Conservation (phyloP, 73 alveolate species). For the Blepharisma stoltei region DNA sequence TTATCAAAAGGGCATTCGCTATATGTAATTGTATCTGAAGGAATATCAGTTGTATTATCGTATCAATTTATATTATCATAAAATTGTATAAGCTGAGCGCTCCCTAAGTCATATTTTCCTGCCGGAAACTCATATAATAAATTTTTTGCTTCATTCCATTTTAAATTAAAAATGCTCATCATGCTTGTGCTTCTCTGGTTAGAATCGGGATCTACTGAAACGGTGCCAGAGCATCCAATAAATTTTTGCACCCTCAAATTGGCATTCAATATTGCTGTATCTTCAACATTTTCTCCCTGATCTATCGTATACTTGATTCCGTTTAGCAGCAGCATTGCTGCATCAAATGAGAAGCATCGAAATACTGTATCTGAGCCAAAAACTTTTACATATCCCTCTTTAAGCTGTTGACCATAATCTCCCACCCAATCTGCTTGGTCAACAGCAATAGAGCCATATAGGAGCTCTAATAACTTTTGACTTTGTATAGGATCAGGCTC, state of each 20-base stretch:
- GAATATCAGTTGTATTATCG: too few species aligned
- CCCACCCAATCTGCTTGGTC: background rate
- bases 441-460: background rate
- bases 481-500: background rate
- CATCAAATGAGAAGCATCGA: conserved; percentile 11
- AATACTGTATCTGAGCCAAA: background rate
- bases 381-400: background rate
- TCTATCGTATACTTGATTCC: background rate
- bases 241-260: background rate
- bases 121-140: too few species aligned
- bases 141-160: too few species aligned
- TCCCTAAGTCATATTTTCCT: too few species aligned
- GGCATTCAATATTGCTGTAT: background rate
- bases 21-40: too few species aligned
- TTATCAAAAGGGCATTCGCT: too few species aligned
- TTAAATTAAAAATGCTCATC: background rate
- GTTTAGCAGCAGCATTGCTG: background rate
- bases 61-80: too few species aligned
- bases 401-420: background rate
- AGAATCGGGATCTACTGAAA: background rate
- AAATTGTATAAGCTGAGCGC: too few species aligned
- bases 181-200: background rate
- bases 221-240: conserved; percentile 5
- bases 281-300: conserved; percentile 6
- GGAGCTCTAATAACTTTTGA: background rate